Base-by-base conservation (phyloP, 129 eudicot species). In the Flaveria bidentis region DNA sequence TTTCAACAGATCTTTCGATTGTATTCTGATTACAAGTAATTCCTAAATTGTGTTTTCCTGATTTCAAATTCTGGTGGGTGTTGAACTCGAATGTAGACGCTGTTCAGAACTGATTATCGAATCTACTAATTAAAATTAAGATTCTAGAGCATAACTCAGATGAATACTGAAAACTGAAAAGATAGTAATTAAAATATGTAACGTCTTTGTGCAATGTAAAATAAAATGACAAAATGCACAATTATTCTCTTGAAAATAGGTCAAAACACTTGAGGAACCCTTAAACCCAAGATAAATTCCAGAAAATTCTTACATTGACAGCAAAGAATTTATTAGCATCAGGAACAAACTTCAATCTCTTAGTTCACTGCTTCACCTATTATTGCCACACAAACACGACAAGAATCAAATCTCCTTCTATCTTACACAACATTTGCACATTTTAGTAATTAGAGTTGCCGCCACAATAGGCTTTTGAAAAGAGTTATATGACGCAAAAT, bases 331-430 rank as follows among this genome's bases (percentile, higher is more conserved):
- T 84, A 79, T 87, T 76, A 68, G 78, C 61, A 75, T 68, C 9
- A 2, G 65, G 10, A 42, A 47, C 68, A 61, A 45, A 85, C 28
- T 41, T 80, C 63, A 52, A 52, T 53, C 53, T 69, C 82, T 81
- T 70, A 78, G 49, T 71, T 80, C 28, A 66, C 62, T 51, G 88
- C 85, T 75, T 87, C 88, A 33, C 44, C 91, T 84, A 51, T 66
- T 68, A 78, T 88, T 87, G 88, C 64, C 62, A 82, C 44, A 60
- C 67, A 66, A 47, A 76, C 53, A 75, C 2, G 10, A 56, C 15
- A 56, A 8, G 12, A 73, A 23, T 68, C 60, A 53, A n/a, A 25
- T 56, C 7, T 77, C 45, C 41, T 53, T 53, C 25, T 2, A 56
- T 42, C 5, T 68, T 41, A 5, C 23, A 23, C 44, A 45, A 28